Percentiles rank a stretch among this genome's conserved stretches.
Evolutionary conservation across 805 yeast genomes (phyloP).

Genomic region (Saccharomycopsis fibuligera): DNA sequence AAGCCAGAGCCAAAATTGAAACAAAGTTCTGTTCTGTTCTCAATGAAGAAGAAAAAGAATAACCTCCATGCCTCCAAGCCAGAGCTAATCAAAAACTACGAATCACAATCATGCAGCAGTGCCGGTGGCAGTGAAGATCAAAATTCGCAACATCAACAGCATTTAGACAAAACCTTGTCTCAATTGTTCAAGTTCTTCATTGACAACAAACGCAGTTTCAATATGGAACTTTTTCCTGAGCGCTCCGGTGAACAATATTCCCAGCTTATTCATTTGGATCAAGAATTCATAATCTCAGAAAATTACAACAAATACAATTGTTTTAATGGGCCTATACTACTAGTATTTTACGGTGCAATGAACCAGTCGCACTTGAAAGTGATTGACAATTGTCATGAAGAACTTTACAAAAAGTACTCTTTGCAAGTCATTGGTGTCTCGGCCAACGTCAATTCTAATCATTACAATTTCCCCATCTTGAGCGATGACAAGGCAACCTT

Average conservation of each 20-base stretch:
- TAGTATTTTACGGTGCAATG: slow-evolving; percentile 17
- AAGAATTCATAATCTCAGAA: neutral
- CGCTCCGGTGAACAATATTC: neutral
- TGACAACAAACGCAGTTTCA: neutral
- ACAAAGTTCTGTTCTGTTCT: neutral
- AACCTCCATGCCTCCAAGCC: neutral
- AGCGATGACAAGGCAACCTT: slow-evolving; percentile 27
- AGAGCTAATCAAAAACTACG: neutral
- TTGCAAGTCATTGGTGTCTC: slow-evolving; percentile 11
- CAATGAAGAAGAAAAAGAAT: neutral
- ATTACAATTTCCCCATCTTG: slow-evolving; percentile 26
- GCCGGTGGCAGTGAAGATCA: neutral
- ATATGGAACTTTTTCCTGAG: neutral
- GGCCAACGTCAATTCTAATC: slow-evolving; percentile 13
- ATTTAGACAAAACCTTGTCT: neutral
- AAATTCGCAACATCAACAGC: neutral
- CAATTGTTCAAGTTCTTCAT: neutral
- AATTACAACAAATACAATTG: neutral
- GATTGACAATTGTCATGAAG: slow-evolving; percentile 1
- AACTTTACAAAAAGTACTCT: neutral
- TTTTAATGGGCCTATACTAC: neutral
- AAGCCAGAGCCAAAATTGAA: neutral
- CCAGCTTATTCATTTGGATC: neutral
- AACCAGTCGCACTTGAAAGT: slow-evolving; percentile 5
- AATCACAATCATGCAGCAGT: neutral